Base-by-base conservation (phyloP, 2,329 filamentous ascomycete species). In the Talaromyces albobiverticillius region DNA sequence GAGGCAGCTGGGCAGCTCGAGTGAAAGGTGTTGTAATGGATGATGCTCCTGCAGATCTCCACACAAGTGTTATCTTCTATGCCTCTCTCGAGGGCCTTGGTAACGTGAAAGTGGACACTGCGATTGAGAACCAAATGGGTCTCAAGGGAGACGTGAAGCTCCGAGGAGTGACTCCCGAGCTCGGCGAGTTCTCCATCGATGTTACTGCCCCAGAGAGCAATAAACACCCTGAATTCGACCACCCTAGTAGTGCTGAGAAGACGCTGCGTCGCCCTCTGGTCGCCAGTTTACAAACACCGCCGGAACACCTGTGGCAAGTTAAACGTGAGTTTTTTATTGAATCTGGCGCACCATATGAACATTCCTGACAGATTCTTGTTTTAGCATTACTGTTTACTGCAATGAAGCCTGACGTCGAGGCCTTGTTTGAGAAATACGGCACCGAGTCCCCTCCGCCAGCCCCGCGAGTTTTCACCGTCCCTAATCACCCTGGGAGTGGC, bases 1-100 rank as follows among this genome's bases (percentile, higher is more conserved):
- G 91, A 55, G 94, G 94, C 54, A 95, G 85, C 73, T 99, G 94
- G 94, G 94, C 86, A 52, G 90, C 88, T 34, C 82, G 94, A 55
- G 86, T 99, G 65, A 92, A 88, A 73, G 94, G 94, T 20, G 82
- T 82, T 41, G 87, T 89, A 36, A 83, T 89, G 46, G 82, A 85
- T 4, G 88, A 88, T 67, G 87, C 82, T 0, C 79, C 84, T 4
- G 69, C 76, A 1, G 79, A 87, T 58, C 77, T 90, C 54, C 88
- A 89, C 69, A 93, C 87, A 0, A 86, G 89, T 2, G 70, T 96
- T 3, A 77, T 95, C 52, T 93, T 95, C 73, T 95, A 95, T 70
- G 80, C 90, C 54, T 84, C 84, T 1, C 79, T 95, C 56, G 92
- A 97, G 67, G 91, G 89, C 0, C 67, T 86, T 3, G 87, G 87